Evolutionary conservation across 2,329 filamentous ascomycete genomes (phyloP), one percentile per base, ranked within the genome.

Genomic region (Lachnellula willkommii): DNA sequence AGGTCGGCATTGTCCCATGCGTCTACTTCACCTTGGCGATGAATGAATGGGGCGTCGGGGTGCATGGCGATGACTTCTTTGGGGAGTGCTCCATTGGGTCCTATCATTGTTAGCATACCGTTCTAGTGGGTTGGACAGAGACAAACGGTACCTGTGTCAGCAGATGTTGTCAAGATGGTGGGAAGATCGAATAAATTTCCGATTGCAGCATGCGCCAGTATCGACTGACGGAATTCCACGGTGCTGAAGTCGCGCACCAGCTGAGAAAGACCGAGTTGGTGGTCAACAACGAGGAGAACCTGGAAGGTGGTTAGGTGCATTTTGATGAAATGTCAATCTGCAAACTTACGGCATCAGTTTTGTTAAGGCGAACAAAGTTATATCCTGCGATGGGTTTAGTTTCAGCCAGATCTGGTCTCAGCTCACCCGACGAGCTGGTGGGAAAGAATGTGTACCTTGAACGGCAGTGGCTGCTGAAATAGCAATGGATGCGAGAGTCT

Each of bases 1-100:
- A 91, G 90, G 0, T 87, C 80, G 2, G 77, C 63, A 63, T 89
- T 90, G 67, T 91, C 88, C 88, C 86, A 90, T 2, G 88, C 87
- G 66, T 90, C 81, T 65, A 91, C 86, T 67, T 91, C 84, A 40
- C 88, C 87, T 58, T 85, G 78, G 37, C 88, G 82, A 63, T 79
- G 75, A 66, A 91, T 80, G 11, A 89, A 73, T 0, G 87, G 81
- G 0, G 84, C 81, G 47, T 81, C 72, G 26, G 87, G 87, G 66
- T 88, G 84, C 80, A 85, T 64, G 17, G 83, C 77, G 5, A 80
- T 68, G 59, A 91, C 87, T 65, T 89, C 87, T 64, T 85, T 82
- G 9, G 86, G 83, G 1, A 90, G 73, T 1, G 80, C 82, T 1
- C 88, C 87, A 68, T 90, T 91, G 49, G 87, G 87, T 4, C 87